These are phyloP conservation scores for Russula griseocarnosa DNA, from an alignment of 768 basidiomycete genomes.

Conservation along the genomic window DNA sequence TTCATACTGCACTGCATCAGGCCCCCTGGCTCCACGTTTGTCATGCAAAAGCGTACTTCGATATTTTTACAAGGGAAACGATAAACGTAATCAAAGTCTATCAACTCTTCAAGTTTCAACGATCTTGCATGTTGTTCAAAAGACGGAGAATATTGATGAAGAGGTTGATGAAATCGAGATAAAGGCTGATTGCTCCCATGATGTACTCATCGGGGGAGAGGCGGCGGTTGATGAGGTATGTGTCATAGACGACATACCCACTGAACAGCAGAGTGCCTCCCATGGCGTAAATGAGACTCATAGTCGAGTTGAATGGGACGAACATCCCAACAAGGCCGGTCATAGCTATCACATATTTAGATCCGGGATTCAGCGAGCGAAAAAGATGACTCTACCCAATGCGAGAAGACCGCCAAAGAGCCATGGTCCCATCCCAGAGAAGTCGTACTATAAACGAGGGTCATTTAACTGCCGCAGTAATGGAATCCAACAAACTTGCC, in stretches of 20 bases:
- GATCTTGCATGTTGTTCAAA: constrained; percentile 53
- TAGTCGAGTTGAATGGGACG: constrained; percentile 76
- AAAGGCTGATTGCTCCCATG: constrained; percentile 86
- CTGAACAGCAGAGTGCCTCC: constrained; percentile 82
- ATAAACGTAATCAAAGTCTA: background rate
- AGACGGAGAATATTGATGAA: constrained; percentile 86
- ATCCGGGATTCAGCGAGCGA: background rate
- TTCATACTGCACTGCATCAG: background rate
- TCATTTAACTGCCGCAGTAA: constrained; percentile 2
- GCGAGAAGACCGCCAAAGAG: constrained; percentile 83
- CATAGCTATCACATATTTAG: constrained; percentile 48
- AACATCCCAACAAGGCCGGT: constrained; percentile 80
- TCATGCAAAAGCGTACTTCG: background rate
- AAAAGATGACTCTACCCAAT: constrained; percentile 46
- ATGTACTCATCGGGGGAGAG: constrained; percentile 93
- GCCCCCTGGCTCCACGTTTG: no score
- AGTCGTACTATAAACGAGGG: constrained; percentile 69
- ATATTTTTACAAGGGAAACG: constrained; percentile 13
- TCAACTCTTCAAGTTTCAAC: constrained; percentile 33
- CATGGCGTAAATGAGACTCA: constrained; percentile 77
- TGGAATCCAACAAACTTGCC: constrained; percentile 39
- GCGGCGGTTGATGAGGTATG: constrained; percentile 82
- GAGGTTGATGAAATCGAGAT: constrained; percentile 90
- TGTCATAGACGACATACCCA: constrained; percentile 89
- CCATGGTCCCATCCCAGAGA: constrained; percentile 88